These are phyloP conservation scores for Recurvomyces mirabilis DNA, from an alignment of 495 filamentous ascomycete genomes.

Conservation along the genomic window DNA sequence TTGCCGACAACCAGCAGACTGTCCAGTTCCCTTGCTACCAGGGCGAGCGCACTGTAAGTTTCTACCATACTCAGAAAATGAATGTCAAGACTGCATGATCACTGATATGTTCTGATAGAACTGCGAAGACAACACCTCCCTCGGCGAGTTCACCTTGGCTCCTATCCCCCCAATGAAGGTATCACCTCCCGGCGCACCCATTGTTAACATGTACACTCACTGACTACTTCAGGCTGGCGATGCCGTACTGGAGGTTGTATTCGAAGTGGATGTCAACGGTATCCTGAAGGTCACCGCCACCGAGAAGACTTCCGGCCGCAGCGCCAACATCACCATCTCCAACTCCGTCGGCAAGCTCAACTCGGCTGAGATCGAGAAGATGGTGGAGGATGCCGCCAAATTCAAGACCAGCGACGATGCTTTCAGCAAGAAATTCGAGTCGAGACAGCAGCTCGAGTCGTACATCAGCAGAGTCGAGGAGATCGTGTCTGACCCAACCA, in stretches of 20 bases:
- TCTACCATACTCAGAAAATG: too few relatives aligned
- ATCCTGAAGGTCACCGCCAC: constrained; percentile 99
- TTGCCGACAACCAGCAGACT: constrained; percentile 58
- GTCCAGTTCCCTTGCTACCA: constrained; percentile 92
- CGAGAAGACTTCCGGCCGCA: constrained; percentile 96
- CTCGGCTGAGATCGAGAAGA: constrained; percentile 87
- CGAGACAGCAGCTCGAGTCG: constrained; percentile 94
- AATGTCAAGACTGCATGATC: too few relatives aligned
- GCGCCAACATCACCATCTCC: constrained; percentile 98
- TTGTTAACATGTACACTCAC: constrained; percentile 40
- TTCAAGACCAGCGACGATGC: constrained; percentile 98
- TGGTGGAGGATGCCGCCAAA: constrained; percentile 92
- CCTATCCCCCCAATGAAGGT: constrained; percentile 82
- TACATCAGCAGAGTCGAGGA: constrained; percentile 99
- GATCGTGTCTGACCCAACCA: constrained; percentile 90
- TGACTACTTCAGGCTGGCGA: constrained; percentile 98
- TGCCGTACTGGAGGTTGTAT: constrained; percentile 93
- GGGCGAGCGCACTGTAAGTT: too few relatives aligned
- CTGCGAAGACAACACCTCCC: constrained; percentile 97
- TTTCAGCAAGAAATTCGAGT: constrained; percentile 98
- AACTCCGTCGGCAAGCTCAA: constrained; percentile 99
- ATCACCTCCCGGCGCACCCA: neutral
- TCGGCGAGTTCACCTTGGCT: constrained; percentile 96
- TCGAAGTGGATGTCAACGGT: constrained; percentile 99
- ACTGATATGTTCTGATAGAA: too few relatives aligned